phyloP scores from a whole-genome alignment of 176 grass and related monocot species.

The Hordeum marinum region DNA sequence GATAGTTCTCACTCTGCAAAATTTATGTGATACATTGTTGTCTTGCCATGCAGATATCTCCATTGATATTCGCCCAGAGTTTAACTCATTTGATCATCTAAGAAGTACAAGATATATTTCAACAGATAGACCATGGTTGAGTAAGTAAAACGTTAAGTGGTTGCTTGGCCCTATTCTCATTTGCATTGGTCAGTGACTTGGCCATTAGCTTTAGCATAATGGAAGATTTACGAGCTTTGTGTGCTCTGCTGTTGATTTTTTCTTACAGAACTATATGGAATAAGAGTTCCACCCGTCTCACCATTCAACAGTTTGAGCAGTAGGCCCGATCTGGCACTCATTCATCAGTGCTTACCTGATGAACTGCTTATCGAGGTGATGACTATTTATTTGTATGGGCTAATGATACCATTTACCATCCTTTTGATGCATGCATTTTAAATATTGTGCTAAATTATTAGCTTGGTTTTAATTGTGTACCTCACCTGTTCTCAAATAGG shows the following conservation, averaged over 20 bases:
- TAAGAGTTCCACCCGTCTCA: constrained; percentile 66
- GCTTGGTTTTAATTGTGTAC: background rate
- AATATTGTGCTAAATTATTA: background rate
- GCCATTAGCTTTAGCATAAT: constrained; percentile 15
- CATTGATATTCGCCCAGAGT: constrained; percentile 48
- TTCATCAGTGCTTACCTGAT: constrained; percentile 79
- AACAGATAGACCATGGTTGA: constrained; percentile 89
- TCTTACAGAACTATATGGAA: constrained; percentile 81
- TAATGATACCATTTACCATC: background rate
- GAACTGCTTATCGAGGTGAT: constrained; percentile 81
- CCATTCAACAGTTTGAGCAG: constrained; percentile 68
- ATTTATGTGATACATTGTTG: background rate
- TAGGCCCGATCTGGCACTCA: constrained; percentile 74
- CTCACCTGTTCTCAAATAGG: background rate
- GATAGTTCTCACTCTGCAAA: background rate
- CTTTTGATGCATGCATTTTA: background rate
- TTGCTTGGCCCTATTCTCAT: constrained; percentile 6
- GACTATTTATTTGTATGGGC: constrained; percentile 9
- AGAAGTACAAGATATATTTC: constrained; percentile 58
- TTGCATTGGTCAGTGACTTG: constrained; percentile 9
- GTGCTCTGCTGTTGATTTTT: constrained; percentile 13
- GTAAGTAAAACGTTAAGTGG: constrained; percentile 49
- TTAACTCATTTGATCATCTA: constrained; percentile 47
- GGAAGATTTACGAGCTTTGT: background rate
- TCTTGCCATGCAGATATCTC: constrained; percentile 60